phyloP scores from a whole-genome alignment of 345 rosid species.

The Citropsis articulata region DNA sequence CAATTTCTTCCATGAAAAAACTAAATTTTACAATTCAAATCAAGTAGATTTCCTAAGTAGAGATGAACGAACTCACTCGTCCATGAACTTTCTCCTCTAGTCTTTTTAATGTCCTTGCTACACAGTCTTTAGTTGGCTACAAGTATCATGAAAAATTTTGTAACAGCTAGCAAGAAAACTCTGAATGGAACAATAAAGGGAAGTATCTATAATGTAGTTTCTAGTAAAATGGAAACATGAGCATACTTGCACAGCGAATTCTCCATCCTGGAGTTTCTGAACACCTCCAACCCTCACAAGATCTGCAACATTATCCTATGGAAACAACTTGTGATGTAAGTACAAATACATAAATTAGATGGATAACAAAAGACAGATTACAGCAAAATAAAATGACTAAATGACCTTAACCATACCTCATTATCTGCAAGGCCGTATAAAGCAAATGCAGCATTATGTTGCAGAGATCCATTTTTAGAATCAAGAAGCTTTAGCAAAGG shows the following conservation, averaged over 20 bases:
- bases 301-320: conserved; percentile 65
- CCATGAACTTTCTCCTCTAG: conserved; percentile 67
- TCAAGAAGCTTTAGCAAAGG: conserved; percentile 59
- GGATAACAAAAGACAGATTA: neutral
- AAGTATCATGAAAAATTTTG: conserved; percentile 1
- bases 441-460: conserved; percentile 77
- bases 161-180: neutral
- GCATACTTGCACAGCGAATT: conserved; percentile 53
- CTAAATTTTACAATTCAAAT: neutral
- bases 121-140: conserved; percentile 76
- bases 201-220: neutral
- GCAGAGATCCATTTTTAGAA: conserved; percentile 53
- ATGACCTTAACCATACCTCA: conserved; percentile 44
- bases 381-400: neutral
- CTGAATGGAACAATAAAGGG: neutral
- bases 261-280: conserved; percentile 67
- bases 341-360: neutral
- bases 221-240: neutral
- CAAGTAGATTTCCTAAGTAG: neutral
- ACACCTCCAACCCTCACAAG: conserved; percentile 53
- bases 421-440: conserved; percentile 77
- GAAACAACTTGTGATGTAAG: neutral
- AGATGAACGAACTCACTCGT: conserved; percentile 39
- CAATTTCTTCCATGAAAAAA: neutral
- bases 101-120: conserved; percentile 62